Evolutionary conservation across 352 stramenopile genomes (phyloP).

Genomic region (Phytophthora lateralis): DNA sequence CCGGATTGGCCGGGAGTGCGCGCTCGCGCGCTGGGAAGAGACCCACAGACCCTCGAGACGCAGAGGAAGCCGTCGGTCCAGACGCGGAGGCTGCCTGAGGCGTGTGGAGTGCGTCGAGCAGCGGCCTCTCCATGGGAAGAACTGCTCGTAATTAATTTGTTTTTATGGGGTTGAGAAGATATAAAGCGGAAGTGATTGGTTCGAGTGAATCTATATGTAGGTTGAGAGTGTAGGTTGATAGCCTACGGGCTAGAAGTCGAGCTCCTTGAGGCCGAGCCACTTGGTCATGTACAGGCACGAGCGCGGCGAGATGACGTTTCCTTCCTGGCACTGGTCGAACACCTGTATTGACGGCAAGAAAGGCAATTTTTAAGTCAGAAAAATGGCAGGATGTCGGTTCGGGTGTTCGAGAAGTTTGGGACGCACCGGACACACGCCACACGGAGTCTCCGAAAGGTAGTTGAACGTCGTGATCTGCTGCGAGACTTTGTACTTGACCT

Average conservation of each 20-base stretch:
- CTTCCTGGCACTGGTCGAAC: slow-evolving; percentile 91
- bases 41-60: slow-evolving; percentile 14
- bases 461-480: slow-evolving; percentile 89
- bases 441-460: slow-evolving; percentile 89
- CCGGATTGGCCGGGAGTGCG: slow-evolving; percentile 17
- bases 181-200: slow-evolving; percentile 14
- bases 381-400: slow-evolving; percentile 1
- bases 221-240: background rate
- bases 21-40: slow-evolving; percentile 24
- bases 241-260: slow-evolving; percentile 67
- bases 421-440: slow-evolving; percentile 86
- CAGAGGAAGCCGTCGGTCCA: slow-evolving; percentile 7
- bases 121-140: slow-evolving; percentile 29
- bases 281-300: slow-evolving; percentile 93
- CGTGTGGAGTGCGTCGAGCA: slow-evolving; percentile 17
- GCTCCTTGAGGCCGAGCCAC: slow-evolving; percentile 90
- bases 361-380: slow-evolving; percentile 14
- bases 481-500: slow-evolving; percentile 90
- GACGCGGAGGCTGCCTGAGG: background rate
- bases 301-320: slow-evolving; percentile 90
- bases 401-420: background rate
- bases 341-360: slow-evolving; percentile 49
- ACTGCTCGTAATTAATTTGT: background rate
- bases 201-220: slow-evolving; percentile 21
- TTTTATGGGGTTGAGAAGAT: slow-evolving; percentile 1